Evolutionary conservation across 1,139 yeast genomes (phyloP).

Genomic region (Scheffersomyces insectosa): DNA sequence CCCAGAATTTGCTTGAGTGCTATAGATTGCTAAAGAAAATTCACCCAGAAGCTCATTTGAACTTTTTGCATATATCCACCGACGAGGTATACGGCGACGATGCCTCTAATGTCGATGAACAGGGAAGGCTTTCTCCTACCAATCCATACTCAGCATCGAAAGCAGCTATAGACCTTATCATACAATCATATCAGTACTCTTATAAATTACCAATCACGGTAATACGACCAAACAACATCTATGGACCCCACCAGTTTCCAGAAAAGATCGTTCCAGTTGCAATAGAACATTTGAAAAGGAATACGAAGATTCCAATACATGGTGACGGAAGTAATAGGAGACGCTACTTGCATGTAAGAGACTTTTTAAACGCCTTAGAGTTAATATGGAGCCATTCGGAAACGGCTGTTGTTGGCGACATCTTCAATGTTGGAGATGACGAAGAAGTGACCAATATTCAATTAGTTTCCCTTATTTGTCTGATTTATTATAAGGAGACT

Average conservation of each 20-base stretch:
- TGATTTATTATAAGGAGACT: constrained; percentile 10
- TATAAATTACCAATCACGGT: constrained; percentile 45
- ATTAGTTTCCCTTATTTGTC: constrained; percentile 25
- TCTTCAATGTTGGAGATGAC: constrained; percentile 51
- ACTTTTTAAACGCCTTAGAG: constrained; percentile 48
- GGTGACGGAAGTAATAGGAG: constrained; percentile 52
- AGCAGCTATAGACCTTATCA: constrained; percentile 56
- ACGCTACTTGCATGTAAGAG: constrained; percentile 49
- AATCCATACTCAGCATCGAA: constrained; percentile 64
- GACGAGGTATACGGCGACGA: constrained; percentile 63
- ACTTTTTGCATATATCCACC: constrained; percentile 55
- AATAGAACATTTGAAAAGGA: constrained; percentile 18
- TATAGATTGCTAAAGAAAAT: constrained; percentile 18
- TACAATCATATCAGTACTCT: constrained; percentile 47
- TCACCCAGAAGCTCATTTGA: constrained; percentile 8
- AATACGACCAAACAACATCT: constrained; percentile 55
- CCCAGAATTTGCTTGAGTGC: constrained; percentile 52
- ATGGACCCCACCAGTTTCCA: constrained; percentile 58
- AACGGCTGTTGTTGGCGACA: constrained; percentile 14
- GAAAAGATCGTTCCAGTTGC: constrained; percentile 54
- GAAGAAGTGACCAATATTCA: constrained; percentile 45
- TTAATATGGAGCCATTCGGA: constrained; percentile 20
- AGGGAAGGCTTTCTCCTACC: constrained; percentile 46
- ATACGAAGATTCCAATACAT: constrained; percentile 35
- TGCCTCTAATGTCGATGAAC: constrained; percentile 30